phyloP scores from a whole-genome alignment of 108 stramenopile species.

The Conticribra weissflogii region DNA sequence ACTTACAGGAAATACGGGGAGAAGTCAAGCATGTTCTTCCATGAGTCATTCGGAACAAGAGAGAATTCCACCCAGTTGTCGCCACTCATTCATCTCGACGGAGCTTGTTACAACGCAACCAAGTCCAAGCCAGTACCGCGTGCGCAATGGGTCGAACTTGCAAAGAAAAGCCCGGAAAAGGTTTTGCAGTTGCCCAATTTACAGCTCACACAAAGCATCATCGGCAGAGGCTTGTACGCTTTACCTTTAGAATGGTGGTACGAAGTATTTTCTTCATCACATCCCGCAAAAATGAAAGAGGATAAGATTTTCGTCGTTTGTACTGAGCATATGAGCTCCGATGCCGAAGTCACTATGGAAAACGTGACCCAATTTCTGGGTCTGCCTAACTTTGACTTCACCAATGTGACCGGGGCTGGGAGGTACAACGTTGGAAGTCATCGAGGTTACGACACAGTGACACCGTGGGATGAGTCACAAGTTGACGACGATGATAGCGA shows the following conservation, averaged over 20 bases:
- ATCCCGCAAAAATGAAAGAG: constrained; percentile 10
- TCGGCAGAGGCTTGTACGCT: constrained; percentile 74
- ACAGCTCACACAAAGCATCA: constrained; percentile 69
- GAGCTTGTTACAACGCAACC: constrained; percentile 62
- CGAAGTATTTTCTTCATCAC: constrained; percentile 39
- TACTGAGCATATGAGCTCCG: constrained; percentile 72
- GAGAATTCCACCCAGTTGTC: constrained; percentile 21
- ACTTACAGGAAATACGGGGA: constrained; percentile 10
- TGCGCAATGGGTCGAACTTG: constrained; percentile 67
- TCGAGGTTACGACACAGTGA: constrained; percentile 78
- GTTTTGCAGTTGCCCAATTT: constrained; percentile 57
- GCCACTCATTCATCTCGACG: constrained; percentile 73
- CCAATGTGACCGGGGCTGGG: constrained; percentile 51
- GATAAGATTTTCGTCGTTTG: constrained; percentile 76
- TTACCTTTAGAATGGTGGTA: constrained; percentile 92
- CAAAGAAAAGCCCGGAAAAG: constrained; percentile 59
- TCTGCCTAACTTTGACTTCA: constrained; percentile 70
- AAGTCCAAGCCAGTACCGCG: constrained; percentile 56
- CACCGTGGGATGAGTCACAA: constrained; percentile 49
- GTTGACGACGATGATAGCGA: constrained; percentile 14
- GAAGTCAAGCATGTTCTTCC: constrained; percentile 21
- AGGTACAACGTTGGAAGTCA: constrained; percentile 83
- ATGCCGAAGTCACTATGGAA: constrained; percentile 45
- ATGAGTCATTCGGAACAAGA: constrained; percentile 37
- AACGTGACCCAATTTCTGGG: constrained; percentile 70